Conservation (phyloP, 2,329 filamentous ascomycete genomes). For the Fusarium xyrophilum region DNA sequence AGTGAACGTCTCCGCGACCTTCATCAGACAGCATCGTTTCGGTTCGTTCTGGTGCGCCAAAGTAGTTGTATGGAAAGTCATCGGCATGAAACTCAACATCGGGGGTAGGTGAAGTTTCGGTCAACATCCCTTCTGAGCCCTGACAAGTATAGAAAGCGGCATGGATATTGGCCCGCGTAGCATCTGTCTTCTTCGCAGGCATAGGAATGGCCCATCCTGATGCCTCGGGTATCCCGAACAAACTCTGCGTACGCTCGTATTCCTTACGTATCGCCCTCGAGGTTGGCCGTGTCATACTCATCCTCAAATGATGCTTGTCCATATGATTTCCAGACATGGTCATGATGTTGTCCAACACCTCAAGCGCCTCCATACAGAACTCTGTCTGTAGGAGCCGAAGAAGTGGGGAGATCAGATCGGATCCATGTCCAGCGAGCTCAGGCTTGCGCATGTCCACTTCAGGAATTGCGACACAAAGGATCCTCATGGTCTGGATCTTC, state of each 20-base stretch:
- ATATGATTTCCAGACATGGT: slow-evolving; percentile 90
- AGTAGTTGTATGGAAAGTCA: slow-evolving; percentile 83
- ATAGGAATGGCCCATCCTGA: slow-evolving; percentile 96
- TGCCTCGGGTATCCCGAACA: slow-evolving; percentile 95
- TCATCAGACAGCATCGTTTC: slow-evolving; percentile 95
- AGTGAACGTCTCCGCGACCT: slow-evolving; percentile 70
- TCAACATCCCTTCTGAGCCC: slow-evolving; percentile 63
- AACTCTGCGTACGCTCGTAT: slow-evolving; percentile 89
- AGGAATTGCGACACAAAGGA: slow-evolving; percentile 83
- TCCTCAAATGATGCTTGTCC: slow-evolving; percentile 92
- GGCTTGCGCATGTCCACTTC: slow-evolving; percentile 92
- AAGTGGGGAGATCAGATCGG: slow-evolving; percentile 92
- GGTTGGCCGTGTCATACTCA: slow-evolving; percentile 95
- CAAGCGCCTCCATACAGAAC: slow-evolving; percentile 88
- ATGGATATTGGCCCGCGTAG: slow-evolving; percentile 90
- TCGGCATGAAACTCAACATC: slow-evolving; percentile 94
- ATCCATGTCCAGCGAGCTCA: slow-evolving; percentile 88
- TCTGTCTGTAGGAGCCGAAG: slow-evolving; percentile 89
- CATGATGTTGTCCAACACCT: slow-evolving; percentile 94
- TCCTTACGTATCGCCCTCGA: slow-evolving; percentile 89
- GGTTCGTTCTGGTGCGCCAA: slow-evolving; percentile 73
- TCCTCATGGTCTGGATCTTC: slow-evolving; percentile 89
- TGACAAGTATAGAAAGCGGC: slow-evolving; percentile 95
- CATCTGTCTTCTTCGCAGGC: slow-evolving; percentile 85
- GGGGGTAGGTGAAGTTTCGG: slow-evolving; percentile 73